A percentile compares a stretch with the other conserved stretches of the same genome.
These are phyloP conservation scores for Cercospora janseana DNA, from an alignment of 2,329 filamentous ascomycete species.

Conservation along the genomic window DNA sequence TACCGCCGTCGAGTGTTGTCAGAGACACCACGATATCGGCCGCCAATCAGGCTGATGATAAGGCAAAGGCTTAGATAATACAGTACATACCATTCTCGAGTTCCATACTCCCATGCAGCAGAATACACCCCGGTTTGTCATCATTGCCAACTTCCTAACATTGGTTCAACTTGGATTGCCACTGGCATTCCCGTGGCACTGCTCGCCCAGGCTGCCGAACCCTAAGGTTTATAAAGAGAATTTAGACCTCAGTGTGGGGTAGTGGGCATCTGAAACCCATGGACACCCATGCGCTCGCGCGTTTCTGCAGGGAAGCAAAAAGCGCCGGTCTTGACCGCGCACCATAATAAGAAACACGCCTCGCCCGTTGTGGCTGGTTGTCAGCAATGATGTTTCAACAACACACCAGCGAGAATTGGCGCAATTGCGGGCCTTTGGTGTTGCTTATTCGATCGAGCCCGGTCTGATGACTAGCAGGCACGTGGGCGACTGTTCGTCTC, in stretches of 20 bases:
- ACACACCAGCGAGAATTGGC: not conserved
- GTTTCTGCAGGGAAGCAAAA: not conserved
- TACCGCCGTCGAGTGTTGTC: not conserved
- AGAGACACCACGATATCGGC: not conserved
- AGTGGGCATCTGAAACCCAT: slow-evolving; percentile 5
- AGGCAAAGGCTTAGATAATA: not conserved
- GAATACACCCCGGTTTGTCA: too few relatives aligned
- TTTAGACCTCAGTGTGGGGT: slow-evolving; percentile 7
- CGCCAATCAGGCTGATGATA: not conserved
- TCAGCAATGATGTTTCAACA: slow-evolving; percentile 14
- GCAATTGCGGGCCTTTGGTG: slow-evolving; percentile 8
- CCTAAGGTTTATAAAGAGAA: not conserved
- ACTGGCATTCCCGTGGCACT: not conserved
- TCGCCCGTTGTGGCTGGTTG: slow-evolving; percentile 1
- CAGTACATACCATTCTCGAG: not conserved
- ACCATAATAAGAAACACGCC: slow-evolving; percentile 13
- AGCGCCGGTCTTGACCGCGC: slow-evolving; percentile 9
- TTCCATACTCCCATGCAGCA: too few relatives aligned
- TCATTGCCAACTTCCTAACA: too few relatives aligned
- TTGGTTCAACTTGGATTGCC: too few relatives aligned
- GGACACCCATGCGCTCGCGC: slow-evolving; percentile 4
- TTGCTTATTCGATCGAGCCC: slow-evolving; percentile 4
- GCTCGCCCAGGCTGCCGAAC: not conserved
- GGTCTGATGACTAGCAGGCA: slow-evolving; percentile 9
- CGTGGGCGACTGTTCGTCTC: slow-evolving; percentile 8